Evolutionary conservation across 177 flowering plant species (phyloP), one percentile per base, ranked within the genome.

Genomic region (Telopea speciosissima): DNA sequence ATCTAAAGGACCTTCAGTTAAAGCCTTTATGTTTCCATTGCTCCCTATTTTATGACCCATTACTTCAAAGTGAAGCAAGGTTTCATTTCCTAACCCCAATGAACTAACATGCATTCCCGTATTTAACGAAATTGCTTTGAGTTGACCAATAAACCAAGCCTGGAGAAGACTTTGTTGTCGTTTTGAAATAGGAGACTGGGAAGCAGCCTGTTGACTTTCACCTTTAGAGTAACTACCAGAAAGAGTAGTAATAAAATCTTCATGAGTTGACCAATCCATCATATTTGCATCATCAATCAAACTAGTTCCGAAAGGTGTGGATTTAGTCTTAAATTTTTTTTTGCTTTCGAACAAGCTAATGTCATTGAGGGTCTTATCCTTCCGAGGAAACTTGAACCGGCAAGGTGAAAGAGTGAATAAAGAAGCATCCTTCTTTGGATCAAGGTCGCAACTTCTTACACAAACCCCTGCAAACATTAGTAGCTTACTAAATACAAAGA

Each of bases 131-230:
- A 86, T 76, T 44, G 84, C 89, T 73, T 83, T 74, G 44, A 86
- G 77, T 72, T 96, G 99, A 21, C 90, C 93, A 73, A 70, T 64
- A 73, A 80, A 68, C 99, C 99, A 96, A 31, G 78, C 74, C 31
- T 68, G 78, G 69, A 91, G 66, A 72, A 96, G 88, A 74, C 71
- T 63, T 62, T 70, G 77, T 65, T 81, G 69, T 44, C 85, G 86
- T 52, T 75, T 85, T 62, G 22, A 66, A 66, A 23, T 49, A 13
- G 64, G 73, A 45, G 81, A 66, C 36, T 72, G 76, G 68, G 72
- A 25, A 69, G 25, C 63, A 68, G 64, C 49, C 61, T 75, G 86
- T 67, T 81, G 79, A 62, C 63, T 73, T 64, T 75, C 82, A 66
- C 71, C 66, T 71, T 24, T 42, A 71, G 72, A 60, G 76, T 70